These are phyloP conservation scores for Populus davidiana DNA, from an alignment of 345 rosid genomes.

Conservation along the genomic window DNA sequence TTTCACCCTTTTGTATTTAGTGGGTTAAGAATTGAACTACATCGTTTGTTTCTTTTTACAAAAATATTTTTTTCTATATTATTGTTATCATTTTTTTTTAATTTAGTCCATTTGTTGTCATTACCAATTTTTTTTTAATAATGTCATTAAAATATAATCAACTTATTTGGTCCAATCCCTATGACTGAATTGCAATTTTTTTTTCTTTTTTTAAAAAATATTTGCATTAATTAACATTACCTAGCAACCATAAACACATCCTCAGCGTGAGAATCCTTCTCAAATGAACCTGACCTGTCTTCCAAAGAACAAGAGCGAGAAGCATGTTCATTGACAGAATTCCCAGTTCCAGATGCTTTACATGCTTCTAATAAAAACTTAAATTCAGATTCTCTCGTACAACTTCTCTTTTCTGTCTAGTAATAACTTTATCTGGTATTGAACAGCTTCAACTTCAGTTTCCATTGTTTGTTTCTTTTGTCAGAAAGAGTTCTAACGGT, in stretches of 20 bases:
- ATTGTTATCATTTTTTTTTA: no score
- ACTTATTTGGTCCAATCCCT: no score
- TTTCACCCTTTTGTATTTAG: no score
- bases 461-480: conserved; percentile 37
- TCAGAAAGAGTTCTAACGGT: no score
- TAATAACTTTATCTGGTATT: conserved; percentile 71
- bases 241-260: conserved; percentile 15
- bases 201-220: no score
- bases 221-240: no score
- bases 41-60: no score
- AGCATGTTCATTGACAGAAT: conserved; percentile 25
- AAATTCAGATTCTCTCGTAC: conserved; percentile 64
- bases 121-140: no score
- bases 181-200: no score
- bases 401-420: conserved; percentile 74
- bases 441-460: conserved; percentile 52
- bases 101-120: no score
- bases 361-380: conserved; percentile 53
- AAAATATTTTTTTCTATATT: no score
- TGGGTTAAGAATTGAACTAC: rapidly evolving
- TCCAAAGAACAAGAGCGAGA: conserved; percentile 29
- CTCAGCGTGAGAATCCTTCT: conserved; percentile 84
- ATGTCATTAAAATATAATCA: no score
- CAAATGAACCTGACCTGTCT: conserved; percentile 68
- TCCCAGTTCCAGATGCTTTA: conserved; percentile 29